Base-by-base conservation (phyloP, 164 flowering plant genomes). In the Houttuynia cordata region DNA sequence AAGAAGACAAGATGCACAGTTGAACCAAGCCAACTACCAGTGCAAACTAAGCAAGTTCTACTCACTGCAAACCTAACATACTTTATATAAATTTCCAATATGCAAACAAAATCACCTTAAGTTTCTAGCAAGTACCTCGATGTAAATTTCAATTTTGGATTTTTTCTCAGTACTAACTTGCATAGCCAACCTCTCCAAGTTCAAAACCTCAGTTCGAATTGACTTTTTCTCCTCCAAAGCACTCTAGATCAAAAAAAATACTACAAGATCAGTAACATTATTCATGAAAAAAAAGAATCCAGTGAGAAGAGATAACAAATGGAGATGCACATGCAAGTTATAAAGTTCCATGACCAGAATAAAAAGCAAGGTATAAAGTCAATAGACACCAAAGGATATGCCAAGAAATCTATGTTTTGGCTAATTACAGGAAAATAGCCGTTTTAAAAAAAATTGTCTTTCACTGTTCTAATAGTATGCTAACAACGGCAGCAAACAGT, bases 161-260 rank as follows among this genome's bases (percentile, higher is more conserved):
- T 69, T 74, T 68, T 81, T 86, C 57, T 85, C 87, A 68, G 86
- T 87, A 66, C 77, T 82, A 62, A 78, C 63, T 68, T 82, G 80
- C 78, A 76, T 73, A 53, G 87, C 91, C 59, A 75, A 73, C 73
- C 84, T 75, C 74, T 88, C 97, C 59, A 81, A 79, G 65, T 83
- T 82, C 71, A 71, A 81, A 45, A 78, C 76, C 59, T 85, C 83
- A 55, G 62, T 73, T 53, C 51, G 75, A 67, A 66, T 68, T 21
- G 68, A 66, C 77, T 82, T 86, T 73, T 81, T 86, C 75, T 86
- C 94, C 75, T 84, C 96, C 53, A 91, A 64, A 63, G 94, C 82
- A 64, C 81, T 78, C 98, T 91, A 49, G 24, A 51, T 23, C 10
- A 23, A 54, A 17, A 54, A 54, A 8, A 12, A 45, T 12, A 45